Conservation (phyloP, 1,284 basidiomycete species). For the Fomitopsis betulina region DNA sequence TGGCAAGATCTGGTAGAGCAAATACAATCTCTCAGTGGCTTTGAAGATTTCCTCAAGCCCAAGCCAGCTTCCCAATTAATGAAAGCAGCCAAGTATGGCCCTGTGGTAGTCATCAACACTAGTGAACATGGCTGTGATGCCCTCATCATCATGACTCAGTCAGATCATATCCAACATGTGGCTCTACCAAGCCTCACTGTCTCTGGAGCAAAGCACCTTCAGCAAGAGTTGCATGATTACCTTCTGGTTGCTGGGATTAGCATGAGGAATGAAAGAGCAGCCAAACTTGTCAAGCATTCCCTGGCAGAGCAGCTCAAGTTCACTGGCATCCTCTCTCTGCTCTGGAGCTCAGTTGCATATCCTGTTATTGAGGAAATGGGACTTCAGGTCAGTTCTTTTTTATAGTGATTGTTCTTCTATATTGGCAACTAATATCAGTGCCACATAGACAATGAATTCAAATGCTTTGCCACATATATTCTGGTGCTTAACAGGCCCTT, state of each 20-base stretch:
- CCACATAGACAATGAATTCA: neutral
- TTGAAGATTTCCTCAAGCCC: neutral
- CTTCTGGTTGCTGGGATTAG: neutral
- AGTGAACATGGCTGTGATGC: neutral
- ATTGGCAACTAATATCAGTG: neutral
- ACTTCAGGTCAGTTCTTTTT: neutral
- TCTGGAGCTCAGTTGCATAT: neutral
- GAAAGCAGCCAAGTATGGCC: neutral
- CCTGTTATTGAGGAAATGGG: neutral
- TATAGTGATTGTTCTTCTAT: neutral
- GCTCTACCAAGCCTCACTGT: neutral
- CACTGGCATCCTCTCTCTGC: neutral
- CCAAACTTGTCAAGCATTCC: neutral
- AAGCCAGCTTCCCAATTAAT: neutral
- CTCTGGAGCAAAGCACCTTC: neutral
- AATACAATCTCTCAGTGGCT: neutral
- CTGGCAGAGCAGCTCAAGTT: neutral
- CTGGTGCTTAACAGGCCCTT: neutral
- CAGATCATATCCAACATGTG: neutral
- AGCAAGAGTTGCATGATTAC: neutral
- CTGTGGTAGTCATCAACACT: neutral
- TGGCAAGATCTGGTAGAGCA: neutral
- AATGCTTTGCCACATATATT: neutral
- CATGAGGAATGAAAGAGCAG: neutral
- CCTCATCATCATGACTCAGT: neutral